A percentile compares a stretch with the other conserved stretches of the same genome.
Evolutionary conservation across 495 filamentous ascomycete genomes (phyloP).

Genomic region (Neurospora sp.): DNA sequence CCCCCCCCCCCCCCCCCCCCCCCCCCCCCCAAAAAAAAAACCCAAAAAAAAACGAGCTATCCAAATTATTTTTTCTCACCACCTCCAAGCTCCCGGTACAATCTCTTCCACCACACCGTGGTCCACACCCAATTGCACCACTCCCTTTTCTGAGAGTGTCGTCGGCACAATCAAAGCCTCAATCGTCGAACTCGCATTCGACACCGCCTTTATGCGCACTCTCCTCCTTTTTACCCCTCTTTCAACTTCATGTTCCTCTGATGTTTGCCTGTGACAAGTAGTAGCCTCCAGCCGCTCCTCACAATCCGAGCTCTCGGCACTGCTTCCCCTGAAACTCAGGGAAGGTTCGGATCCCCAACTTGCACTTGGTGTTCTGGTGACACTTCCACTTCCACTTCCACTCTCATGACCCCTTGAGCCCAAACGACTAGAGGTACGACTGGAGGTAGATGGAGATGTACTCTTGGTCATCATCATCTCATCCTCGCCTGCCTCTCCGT

Average conservation of each 20-base stretch:
- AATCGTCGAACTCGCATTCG: background rate
- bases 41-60: background rate
- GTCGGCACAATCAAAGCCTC: background rate
- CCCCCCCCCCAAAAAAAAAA: too few relatives aligned
- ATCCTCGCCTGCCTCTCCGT: too few relatives aligned
- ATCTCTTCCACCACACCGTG: background rate
- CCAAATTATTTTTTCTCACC: background rate
- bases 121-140: conserved; percentile 2
- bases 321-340: background rate
- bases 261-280: too few relatives aligned
- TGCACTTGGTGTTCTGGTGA: background rate
- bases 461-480: too few relatives aligned
- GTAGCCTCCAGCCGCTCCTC: background rate
- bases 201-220: background rate
- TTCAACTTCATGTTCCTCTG: background rate
- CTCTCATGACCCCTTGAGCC: background rate
- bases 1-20: too few relatives aligned
- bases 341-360: background rate
- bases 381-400: background rate
- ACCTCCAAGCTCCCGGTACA: conserved; percentile 13
- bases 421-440: background rate
- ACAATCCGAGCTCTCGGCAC: background rate
- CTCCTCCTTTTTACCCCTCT: background rate
- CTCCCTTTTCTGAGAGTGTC: background rate
- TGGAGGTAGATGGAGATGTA: too few relatives aligned